These are phyloP conservation scores for Scolecobasidium constrictum DNA, from an alignment of 2,329 filamentous ascomycete genomes.

Conservation along the genomic window DNA sequence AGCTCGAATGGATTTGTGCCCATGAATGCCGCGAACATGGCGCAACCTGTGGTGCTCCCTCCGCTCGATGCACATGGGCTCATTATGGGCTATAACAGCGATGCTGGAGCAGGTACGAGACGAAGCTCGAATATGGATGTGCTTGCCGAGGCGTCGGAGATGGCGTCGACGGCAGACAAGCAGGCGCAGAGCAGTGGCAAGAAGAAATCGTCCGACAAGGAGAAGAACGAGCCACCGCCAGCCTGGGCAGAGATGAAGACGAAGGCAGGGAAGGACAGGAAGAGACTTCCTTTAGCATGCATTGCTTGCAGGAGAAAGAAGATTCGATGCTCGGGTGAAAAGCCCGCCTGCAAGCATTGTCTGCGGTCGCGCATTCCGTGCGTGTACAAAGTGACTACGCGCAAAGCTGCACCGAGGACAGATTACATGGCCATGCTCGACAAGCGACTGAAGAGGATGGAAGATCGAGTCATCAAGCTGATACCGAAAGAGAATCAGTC, in stretches of 20 bases:
- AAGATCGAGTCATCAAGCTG: conserved; percentile 92
- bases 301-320: conserved; percentile 96
- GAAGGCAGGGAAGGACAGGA: conserved; percentile 84
- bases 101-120: background rate
- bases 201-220: background rate
- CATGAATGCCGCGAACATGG: background rate
- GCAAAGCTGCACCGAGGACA: conserved; percentile 86
- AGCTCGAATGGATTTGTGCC: background rate
- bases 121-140: background rate
- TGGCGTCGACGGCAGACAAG: background rate
- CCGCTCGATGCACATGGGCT: background rate
- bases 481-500: conserved; percentile 76
- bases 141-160: background rate
- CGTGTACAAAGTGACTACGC: conserved; percentile 92
- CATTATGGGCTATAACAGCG: background rate
- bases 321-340: conserved; percentile 94
- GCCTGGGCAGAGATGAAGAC: conserved; percentile 44
- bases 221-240: conserved; percentile 23
- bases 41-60: background rate
- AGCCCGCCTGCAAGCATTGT: conserved; percentile 95
- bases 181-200: conserved; percentile 1
- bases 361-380: conserved; percentile 85
- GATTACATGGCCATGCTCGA: conserved; percentile 99
- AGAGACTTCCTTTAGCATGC: conserved; percentile 83
- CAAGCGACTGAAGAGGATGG: conserved; percentile 91